Conservation (phyloP, 2,329 filamentous ascomycete species). For the Colletotrichum limetticola region DNA sequence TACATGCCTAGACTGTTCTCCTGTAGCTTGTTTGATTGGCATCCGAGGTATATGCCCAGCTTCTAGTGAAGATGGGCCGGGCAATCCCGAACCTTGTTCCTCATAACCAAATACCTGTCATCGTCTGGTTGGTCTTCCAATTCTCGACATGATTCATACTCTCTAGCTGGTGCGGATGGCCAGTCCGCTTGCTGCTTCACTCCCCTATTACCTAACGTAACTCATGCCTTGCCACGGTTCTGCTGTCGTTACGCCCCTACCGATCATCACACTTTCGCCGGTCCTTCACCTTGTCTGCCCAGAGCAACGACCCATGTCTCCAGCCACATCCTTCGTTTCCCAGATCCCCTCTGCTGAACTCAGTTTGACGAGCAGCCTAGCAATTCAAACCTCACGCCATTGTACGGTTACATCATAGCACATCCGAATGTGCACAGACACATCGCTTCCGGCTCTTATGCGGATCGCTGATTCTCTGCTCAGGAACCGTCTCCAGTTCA, state of each 20-base stretch:
- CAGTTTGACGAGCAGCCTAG: background rate
- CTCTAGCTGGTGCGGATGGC: background rate
- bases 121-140: background rate
- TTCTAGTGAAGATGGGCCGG: slow-evolving; percentile 29
- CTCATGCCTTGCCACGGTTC: slow-evolving; percentile 2
- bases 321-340: slow-evolving; percentile 16
- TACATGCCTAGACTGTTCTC: slow-evolving; percentile 4
- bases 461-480: slow-evolving; percentile 26
- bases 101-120: slow-evolving; percentile 21
- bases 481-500: slow-evolving; percentile 17
- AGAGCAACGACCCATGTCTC: slow-evolving; percentile 24
- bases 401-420: slow-evolving; percentile 27
- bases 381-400: background rate
- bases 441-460: slow-evolving; percentile 6
- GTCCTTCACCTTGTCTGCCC: background rate
- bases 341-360: slow-evolving; percentile 11
- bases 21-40: background rate
- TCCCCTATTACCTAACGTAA: slow-evolving; percentile 8
- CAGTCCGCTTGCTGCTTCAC: slow-evolving; percentile 8
- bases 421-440: slow-evolving; percentile 18
- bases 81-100: slow-evolving; percentile 14
- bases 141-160: slow-evolving; percentile 13
- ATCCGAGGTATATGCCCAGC: slow-evolving; percentile 22
- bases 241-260: slow-evolving; percentile 7
- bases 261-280: slow-evolving; percentile 14